Base-by-base conservation (phyloP, 2,329 filamentous ascomycete genomes). In the Alternaria longipes region DNA sequence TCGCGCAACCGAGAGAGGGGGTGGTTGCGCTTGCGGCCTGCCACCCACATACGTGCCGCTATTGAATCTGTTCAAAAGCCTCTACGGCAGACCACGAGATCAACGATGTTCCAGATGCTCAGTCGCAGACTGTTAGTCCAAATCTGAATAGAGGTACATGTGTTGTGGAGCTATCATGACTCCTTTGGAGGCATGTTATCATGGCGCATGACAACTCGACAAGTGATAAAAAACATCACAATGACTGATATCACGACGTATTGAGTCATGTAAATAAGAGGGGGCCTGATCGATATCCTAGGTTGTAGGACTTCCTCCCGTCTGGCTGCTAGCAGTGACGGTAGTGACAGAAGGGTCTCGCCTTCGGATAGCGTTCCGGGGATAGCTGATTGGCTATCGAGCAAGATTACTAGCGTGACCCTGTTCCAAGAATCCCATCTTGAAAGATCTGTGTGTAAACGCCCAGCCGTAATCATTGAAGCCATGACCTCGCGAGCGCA, bases 321-420 rank as follows among this genome's bases (percentile, higher is more conserved):
- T 50, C 32, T 50, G 46, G 46, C 46, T 36, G 12, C 32, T 50
- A 32, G 32, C 32, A 50, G 22, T 36, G 32, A 50, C 46, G 32
- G 28, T 22, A 9, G 20, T 26, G 30, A 20, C 20, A 50, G 46
- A 50, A 50, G 30, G 28, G 40, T 45, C 47, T 58, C 47, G 28
- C 55, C 47, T 24, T 52, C 55, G 22, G 46, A 52, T 36, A 51
- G 55, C 47, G 28, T 53, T 14, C 55, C 55, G 46, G n/a, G 32
- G 18, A 32, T 36, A 50, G 46, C 46, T 50, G 20, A 50, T 50
- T 50, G 46, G 46, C 20, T 50, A 38, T 32, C 30, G 14, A 11
- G 14, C 8, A 50, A 38, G 20, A 30, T 11, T 16, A 32, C 30
- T 50, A 50, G 46, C 46, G 32, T 50, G 16, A 36, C 46, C 46